phyloP scores from a whole-genome alignment of 768 basidiomycete species.

The Chalciporus piperatus region DNA sequence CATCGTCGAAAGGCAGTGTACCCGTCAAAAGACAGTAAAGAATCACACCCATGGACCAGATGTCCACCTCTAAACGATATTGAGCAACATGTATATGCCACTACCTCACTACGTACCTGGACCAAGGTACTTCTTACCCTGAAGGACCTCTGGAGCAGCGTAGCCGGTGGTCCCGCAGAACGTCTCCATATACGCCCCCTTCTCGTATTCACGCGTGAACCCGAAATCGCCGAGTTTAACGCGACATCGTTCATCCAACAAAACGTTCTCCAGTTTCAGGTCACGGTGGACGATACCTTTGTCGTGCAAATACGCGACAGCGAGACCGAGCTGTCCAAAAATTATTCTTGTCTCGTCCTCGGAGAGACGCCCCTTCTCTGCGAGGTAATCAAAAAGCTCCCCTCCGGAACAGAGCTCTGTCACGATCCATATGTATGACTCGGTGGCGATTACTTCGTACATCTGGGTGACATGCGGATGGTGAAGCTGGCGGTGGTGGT shows the following conservation, averaged over 20 bases:
- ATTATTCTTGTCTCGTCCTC: slow-evolving; percentile 82
- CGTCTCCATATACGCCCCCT: slow-evolving; percentile 77
- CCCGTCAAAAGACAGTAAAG: slow-evolving; percentile 88
- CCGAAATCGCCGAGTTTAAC: slow-evolving; percentile 96
- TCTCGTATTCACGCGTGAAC: slow-evolving; percentile 89
- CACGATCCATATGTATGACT: slow-evolving; percentile 93
- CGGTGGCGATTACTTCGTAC: slow-evolving; percentile 97
- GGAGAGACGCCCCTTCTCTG: slow-evolving; percentile 84
- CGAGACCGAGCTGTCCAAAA: slow-evolving; percentile 96
- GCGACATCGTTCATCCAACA: slow-evolving; percentile 86
- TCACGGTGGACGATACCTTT: slow-evolving; percentile 96
- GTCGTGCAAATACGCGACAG: slow-evolving; percentile 88
- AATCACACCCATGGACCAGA: slow-evolving; percentile 94
- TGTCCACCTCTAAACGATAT: slow-evolving; percentile 74
- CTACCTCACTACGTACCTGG: slow-evolving; percentile 54
- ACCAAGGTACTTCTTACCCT: slow-evolving; percentile 85
- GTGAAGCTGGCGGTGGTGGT: slow-evolving; percentile 95
- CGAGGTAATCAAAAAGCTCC: slow-evolving; percentile 97
- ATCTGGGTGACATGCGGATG: slow-evolving; percentile 95
- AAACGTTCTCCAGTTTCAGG: slow-evolving; percentile 92
- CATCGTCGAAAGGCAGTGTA: slow-evolving; percentile 87
- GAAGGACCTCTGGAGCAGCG: slow-evolving; percentile 90
- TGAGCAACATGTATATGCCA: slow-evolving; percentile 8
- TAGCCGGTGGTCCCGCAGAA: slow-evolving; percentile 96
- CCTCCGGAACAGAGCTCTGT: slow-evolving; percentile 96